Percentiles rank a stretch among this genome's conserved stretches.
Conservation (phyloP, 2,329 filamentous ascomycete species). For the Fusarium sulawesiense region DNA sequence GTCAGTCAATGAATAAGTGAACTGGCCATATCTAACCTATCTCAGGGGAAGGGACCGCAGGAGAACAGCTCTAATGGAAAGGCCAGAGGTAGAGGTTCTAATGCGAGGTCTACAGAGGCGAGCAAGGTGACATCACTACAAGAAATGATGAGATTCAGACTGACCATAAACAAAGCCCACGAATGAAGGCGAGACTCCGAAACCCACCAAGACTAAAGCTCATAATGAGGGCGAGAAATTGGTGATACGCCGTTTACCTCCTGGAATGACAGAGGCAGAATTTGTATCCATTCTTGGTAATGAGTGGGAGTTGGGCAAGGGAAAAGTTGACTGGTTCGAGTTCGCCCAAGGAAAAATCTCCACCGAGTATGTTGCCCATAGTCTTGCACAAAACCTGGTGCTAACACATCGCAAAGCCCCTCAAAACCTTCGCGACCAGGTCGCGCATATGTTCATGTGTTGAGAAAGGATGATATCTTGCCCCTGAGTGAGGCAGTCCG, state of each 20-base stretch:
- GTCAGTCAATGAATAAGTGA: constrained; percentile 7
- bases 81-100: constrained; percentile 44
- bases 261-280: constrained; percentile 83
- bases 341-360: constrained; percentile 78
- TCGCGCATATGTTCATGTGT: constrained; percentile 84
- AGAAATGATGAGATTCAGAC: constrained; percentile 16
- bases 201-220: constrained; percentile 47
- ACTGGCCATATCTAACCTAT: constrained; percentile 39
- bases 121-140: constrained; percentile 43
- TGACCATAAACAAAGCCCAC: constrained; percentile 42
- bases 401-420: constrained; percentile 62
- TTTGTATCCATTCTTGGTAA: constrained; percentile 78
- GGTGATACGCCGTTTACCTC: constrained; percentile 84
- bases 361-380: constrained; percentile 72
- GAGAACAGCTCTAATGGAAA: constrained; percentile 41
- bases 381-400: neutral
- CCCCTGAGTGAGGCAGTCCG: constrained; percentile 78
- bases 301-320: constrained; percentile 83
- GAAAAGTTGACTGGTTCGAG: constrained; percentile 85
- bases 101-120: constrained; percentile 46
- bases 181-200: constrained; percentile 47
- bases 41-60: constrained; percentile 41
- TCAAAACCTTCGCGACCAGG: constrained; percentile 86
- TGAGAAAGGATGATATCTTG: constrained; percentile 74
- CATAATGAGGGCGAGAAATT: constrained; percentile 77